A percentile compares a stretch with the other conserved stretches of the same genome.
These are phyloP conservation scores for Auriscalpium microsporum DNA, from an alignment of 768 basidiomycete genomes.

Conservation along the genomic window DNA sequence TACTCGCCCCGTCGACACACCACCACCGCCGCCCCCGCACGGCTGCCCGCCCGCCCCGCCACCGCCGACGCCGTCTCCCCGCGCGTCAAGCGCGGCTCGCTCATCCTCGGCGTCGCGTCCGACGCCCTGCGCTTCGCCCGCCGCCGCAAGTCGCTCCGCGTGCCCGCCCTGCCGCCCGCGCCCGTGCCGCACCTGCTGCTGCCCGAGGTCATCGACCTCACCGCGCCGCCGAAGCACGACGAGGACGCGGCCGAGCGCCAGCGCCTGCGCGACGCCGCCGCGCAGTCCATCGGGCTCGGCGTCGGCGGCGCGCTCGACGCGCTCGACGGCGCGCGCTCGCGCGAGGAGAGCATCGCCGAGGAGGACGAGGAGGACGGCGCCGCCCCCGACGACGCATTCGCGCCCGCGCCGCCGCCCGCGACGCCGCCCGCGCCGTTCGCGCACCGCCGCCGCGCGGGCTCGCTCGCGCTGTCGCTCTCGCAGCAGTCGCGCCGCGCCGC, in stretches of 20 bases:
- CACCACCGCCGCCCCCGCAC: background rate
- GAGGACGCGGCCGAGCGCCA: conserved; percentile 67
- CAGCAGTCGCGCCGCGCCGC: background rate
- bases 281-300: conserved; percentile 64
- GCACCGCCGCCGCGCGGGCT: conserved; percentile 1
- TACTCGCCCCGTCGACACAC: background rate
- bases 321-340: conserved; percentile 24
- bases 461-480: conserved; percentile 1
- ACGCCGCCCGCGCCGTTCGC: background rate
- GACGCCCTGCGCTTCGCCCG: conserved; percentile 17
- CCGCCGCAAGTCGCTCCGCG: conserved; percentile 17
- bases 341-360: conserved; percentile 29
- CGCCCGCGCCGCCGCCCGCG: background rate
- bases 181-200: conserved; percentile 38
- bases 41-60: conserved; percentile 2
- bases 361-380: conserved; percentile 28
- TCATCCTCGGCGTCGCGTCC: conserved; percentile 17
- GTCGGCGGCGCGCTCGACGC: conserved; percentile 28
- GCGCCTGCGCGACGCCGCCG: conserved; percentile 66
- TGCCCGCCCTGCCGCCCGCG: conserved; percentile 7
- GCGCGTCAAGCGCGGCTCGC: conserved; percentile 13
- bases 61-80: conserved; percentile 1
- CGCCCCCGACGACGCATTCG: too few species aligned
- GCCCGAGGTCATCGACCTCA: conserved; percentile 69
- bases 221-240: conserved; percentile 22